phyloP scores from a whole-genome alignment of 192 early-diverging fungal genomes.

The Coemansia sp. region DNA sequence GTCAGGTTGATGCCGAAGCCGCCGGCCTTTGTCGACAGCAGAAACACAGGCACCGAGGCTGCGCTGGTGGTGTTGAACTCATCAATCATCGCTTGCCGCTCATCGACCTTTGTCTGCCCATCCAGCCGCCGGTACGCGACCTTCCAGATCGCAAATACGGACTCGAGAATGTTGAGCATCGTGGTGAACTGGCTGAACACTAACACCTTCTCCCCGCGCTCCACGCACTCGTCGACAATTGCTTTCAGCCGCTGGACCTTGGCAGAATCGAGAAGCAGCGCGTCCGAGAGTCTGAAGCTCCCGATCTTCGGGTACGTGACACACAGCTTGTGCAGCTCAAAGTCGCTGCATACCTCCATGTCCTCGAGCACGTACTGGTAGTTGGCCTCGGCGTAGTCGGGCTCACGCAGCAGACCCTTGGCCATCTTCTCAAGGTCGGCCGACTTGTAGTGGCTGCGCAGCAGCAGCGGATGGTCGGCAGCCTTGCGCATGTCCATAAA shows the following conservation, averaged over 20 bases:
- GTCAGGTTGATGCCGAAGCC: slow-evolving; percentile 83
- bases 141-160: slow-evolving; percentile 58
- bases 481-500: slow-evolving; percentile 86
- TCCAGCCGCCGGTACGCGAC: slow-evolving; percentile 59
- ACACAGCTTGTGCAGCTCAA: slow-evolving; percentile 77
- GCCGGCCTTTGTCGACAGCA: slow-evolving; percentile 77
- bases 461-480: slow-evolving; percentile 79
- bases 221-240: slow-evolving; percentile 56
- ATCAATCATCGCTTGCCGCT: slow-evolving; percentile 77
- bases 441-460: slow-evolving; percentile 65
- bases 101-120: slow-evolving; percentile 66
- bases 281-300: slow-evolving; percentile 54
- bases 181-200: slow-evolving; percentile 88
- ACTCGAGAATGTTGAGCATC: slow-evolving; percentile 79
- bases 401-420: slow-evolving; percentile 66
- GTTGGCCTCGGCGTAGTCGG: slow-evolving; percentile 73
- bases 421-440: slow-evolving; percentile 65
- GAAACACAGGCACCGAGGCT: slow-evolving; percentile 59
- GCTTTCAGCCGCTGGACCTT: slow-evolving; percentile 67
- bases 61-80: slow-evolving; percentile 63
- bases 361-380: slow-evolving; percentile 79
- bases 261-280: slow-evolving; percentile 70
- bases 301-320: slow-evolving; percentile 27
- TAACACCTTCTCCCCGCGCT: slow-evolving; percentile 56
- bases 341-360: slow-evolving; percentile 85